A percentile compares a stretch with the other conserved stretches of the same genome.
Conservation (phyloP, 2,329 filamentous ascomycete species). For the Sclerotinia trifoliorum region DNA sequence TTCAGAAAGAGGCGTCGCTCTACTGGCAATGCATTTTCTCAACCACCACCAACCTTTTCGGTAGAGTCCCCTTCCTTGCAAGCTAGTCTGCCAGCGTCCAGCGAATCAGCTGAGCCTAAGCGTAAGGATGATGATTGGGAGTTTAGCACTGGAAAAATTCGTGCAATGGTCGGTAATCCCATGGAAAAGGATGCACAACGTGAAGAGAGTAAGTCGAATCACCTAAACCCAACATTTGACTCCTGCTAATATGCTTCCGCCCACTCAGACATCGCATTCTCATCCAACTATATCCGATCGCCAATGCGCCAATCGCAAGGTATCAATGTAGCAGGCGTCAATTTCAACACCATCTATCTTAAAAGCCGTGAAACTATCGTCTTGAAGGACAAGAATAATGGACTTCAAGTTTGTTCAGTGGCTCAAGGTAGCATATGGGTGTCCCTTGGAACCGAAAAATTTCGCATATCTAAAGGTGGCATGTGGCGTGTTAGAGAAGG, state of each 20-base stretch:
- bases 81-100: no score
- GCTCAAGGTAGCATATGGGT: slow-evolving; percentile 28
- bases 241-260: not conserved
- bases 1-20: slow-evolving; percentile 10
- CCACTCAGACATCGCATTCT: slow-evolving; percentile 32
- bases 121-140: slow-evolving; percentile 29
- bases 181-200: slow-evolving; percentile 25
- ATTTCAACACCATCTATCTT: slow-evolving; percentile 25
- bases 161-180: slow-evolving; percentile 16
- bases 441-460: slow-evolving; percentile 23
- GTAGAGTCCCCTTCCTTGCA: not conserved
- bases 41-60: not conserved
- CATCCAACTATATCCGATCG: slow-evolving; percentile 26
- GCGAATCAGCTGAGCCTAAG: not conserved
- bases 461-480: slow-evolving; percentile 27
- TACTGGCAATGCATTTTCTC: not conserved
- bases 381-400: not conserved
- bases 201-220: slow-evolving; percentile 30
- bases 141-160: slow-evolving; percentile 25
- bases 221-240: not conserved
- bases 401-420: slow-evolving; percentile 27
- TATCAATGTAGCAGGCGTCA: slow-evolving; percentile 26
- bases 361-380: not conserved
- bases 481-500: slow-evolving; percentile 30
- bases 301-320: slow-evolving; percentile 14